Base-by-base conservation (phyloP, 768 basidiomycete species). In the Serendipita vermifera region DNA sequence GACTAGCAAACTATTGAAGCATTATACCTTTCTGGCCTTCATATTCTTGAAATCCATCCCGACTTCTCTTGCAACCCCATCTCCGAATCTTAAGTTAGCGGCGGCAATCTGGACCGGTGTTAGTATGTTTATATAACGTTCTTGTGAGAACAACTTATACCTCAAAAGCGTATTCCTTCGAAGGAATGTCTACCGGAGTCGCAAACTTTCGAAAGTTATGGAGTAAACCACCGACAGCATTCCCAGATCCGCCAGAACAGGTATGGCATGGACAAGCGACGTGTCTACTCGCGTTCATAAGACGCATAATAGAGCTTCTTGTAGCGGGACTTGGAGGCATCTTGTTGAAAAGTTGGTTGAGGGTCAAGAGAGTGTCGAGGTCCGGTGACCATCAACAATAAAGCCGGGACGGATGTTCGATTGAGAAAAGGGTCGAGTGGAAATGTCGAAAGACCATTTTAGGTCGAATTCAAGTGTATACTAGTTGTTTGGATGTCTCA, bases 21-120 rank as follows among this genome's bases (percentile, higher is more conserved):
- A 38, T 40, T 14, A n/a, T 61, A 85, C 88, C 77, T 88, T 90
- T 62, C 80, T 78, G 5, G 91, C 89, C 57, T 83, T 85, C 86
- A 89, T 85, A 71, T 93, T 93, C 75, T 85, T 86, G 62, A 93
- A 75, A 68, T 92, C 91, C 85, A 92, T 89, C 32, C 90, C 91
- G 27, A 93, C 85, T 68, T 93, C 90, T 35, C 76, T 75, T 3
- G 90, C 92, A 33, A 90, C 91, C 29, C 90, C 90, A 59, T 90
- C 84, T 1, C 90, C 90, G 64, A 93, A 94, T 51, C 90, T 74
- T 59, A 94, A 69, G 68, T 93, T 90, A 38, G 85, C 82, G 3
- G 91, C 90, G 11, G 90, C 84, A 39, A 91, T 80, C 86, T 88
- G 58, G 22, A 5, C n/a, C 24, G 9, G 2, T 11, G 3, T 31